Evolutionary conservation across 495 filamentous ascomycete species (phyloP), one percentile per base, ranked within the genome.

Genomic region (Penicillium parvum): DNA sequence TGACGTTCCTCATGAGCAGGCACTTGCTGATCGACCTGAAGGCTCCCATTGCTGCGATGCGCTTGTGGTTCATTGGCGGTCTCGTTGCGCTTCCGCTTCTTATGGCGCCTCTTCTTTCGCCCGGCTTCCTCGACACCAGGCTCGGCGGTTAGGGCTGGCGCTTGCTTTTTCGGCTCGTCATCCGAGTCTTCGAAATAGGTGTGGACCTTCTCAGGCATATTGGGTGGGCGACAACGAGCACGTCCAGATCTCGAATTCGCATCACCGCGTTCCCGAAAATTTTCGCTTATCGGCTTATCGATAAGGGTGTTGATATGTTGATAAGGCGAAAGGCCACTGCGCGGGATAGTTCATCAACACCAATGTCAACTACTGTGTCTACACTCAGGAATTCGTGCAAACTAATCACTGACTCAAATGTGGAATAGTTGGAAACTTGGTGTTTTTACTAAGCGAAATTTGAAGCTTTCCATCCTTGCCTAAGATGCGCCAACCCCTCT

Each of bases 171-270:
- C 3, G 42, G 23, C 38, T 54, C 47, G 5, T 52, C 21, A 11
- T 53, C 55, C 3, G 46, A 56, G 27, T 49, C 51, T 8, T 42
- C 52, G 27, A 61, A 61, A 11, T 56, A 32, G 9, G 53, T 53
- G 23, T 55, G 47, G 8, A 58, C 40, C 37, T 63, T 66, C 58
- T 79, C 74, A 9, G 76, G 76, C 77, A 81, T 81, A 36, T 32
- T 63, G 42, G 20, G 30, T 37, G 45, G 30, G 43, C 28, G 26
- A 26, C 14, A 45, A 47, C 19, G 22, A 15, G n/a, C 9, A 32
- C 26, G 15, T 10, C 14, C 11, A 8, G 16, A 9, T 30, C 18
- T 14, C 7, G 4, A 23, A 27, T 23, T 14, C 25, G 17, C 33
- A 21, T 44, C 41, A 18, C 32, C 41, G 32, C 41, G 33, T 14